phyloP scores from a whole-genome alignment of 2,329 filamentous ascomycete species.

The Pseudogymnoascus sp. region DNA sequence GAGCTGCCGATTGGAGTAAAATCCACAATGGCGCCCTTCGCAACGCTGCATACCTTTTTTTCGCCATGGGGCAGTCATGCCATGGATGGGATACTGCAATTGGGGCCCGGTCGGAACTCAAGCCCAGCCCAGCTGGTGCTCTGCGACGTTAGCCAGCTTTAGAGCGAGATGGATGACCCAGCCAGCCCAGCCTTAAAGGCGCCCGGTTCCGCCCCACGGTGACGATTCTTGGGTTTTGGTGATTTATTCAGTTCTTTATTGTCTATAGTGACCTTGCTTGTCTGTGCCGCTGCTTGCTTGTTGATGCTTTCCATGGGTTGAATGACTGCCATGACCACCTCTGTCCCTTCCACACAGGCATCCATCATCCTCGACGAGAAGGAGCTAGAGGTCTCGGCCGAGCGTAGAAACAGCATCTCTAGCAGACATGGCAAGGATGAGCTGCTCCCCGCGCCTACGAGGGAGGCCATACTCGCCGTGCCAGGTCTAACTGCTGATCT shows the following conservation, averaged over 20 bases:
- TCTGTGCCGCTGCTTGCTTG: neutral
- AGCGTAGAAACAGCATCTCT: neutral
- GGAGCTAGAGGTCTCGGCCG: neutral
- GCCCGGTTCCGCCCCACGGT: neutral
- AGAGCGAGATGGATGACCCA: neutral
- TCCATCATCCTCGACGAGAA: neutral
- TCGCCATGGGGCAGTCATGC: neutral
- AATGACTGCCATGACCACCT: neutral
- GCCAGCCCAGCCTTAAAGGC: neutral
- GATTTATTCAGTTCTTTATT: neutral
- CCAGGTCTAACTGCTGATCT: neutral
- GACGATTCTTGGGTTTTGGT: neutral
- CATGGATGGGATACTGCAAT: neutral
- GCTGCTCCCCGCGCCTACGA: neutral
- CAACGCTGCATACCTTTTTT: neutral
- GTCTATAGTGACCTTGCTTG: neutral
- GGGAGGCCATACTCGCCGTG: neutral
- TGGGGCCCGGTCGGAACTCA: neutral
- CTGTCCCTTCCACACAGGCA: neutral
- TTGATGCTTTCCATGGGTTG: slow-evolving; percentile 1
- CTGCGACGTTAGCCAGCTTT: neutral
- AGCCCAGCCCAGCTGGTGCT: neutral
- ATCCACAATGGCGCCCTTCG: neutral
- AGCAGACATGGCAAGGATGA: neutral
- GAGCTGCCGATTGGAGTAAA: slow-evolving; percentile 1